Conservation (phyloP, 2,329 filamentous ascomycete genomes). For the Claviceps fusiformis region DNA sequence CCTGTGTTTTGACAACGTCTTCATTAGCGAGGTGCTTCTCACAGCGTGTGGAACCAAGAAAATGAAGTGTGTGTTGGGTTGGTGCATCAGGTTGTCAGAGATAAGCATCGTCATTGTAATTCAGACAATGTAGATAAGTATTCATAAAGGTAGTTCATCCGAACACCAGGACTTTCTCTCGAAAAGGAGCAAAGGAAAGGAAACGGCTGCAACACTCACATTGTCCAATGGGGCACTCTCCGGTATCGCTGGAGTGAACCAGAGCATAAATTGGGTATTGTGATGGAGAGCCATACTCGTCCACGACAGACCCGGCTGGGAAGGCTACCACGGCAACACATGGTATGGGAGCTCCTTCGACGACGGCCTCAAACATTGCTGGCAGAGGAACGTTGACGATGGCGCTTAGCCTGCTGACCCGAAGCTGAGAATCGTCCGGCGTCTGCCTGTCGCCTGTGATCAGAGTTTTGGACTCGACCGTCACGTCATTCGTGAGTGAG, state of each 20-base stretch:
- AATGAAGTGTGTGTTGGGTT: slow-evolving; percentile 8
- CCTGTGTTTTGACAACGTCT: slow-evolving; percentile 11
- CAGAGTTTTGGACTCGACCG: slow-evolving; percentile 40
- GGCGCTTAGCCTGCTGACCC: slow-evolving; percentile 48
- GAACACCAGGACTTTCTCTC: slow-evolving; percentile 33
- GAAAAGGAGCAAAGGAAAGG: slow-evolving; percentile 7
- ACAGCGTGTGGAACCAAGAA: not conserved
- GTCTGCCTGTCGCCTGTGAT: slow-evolving; percentile 29
- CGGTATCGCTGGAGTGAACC: slow-evolving; percentile 78
- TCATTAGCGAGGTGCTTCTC: slow-evolving; percentile 18
- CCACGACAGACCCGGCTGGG: slow-evolving; percentile 35
- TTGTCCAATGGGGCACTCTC: slow-evolving; percentile 79
- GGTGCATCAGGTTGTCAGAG: slow-evolving; percentile 79
- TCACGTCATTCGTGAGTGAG: slow-evolving; percentile 42
- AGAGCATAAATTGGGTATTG: slow-evolving; percentile 43
- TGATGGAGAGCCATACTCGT: slow-evolving; percentile 19
- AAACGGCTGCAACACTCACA: slow-evolving; percentile 49
- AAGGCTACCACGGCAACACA: slow-evolving; percentile 61
- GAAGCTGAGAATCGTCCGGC: slow-evolving; percentile 12
- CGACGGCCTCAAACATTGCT: slow-evolving; percentile 52
- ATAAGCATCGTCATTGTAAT: slow-evolving; percentile 68
- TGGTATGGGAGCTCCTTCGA: slow-evolving; percentile 64
- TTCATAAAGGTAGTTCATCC: slow-evolving; percentile 73
- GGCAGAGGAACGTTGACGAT: slow-evolving; percentile 54
- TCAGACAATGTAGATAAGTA: slow-evolving; percentile 99